Evolutionary conservation across 495 filamentous ascomycete species (phyloP).

Genomic region (Podospora conica): DNA sequence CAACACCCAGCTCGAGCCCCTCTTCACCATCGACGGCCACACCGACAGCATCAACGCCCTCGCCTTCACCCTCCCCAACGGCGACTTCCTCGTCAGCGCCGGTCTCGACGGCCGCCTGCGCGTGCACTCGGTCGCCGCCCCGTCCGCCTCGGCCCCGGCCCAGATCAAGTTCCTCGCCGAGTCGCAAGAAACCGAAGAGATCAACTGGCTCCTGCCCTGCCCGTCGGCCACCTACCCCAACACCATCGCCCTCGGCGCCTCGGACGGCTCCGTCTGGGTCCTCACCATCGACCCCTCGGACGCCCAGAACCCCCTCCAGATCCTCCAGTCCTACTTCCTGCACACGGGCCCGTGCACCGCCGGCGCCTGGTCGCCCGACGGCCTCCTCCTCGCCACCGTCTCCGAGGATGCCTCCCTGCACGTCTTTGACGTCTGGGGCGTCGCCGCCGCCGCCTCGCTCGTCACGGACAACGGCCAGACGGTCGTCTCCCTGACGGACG

Average conservation of each 20-base stretch:
- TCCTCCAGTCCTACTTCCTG: conserved; percentile 84
- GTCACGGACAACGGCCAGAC: conserved; percentile 62
- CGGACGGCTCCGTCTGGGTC: conserved; percentile 94
- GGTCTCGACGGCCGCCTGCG: conserved; percentile 76
- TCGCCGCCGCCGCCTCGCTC: conserved; percentile 68
- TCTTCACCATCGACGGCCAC: conserved; percentile 76
- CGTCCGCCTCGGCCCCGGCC: conserved; percentile 58
- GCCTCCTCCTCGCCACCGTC: conserved; percentile 82
- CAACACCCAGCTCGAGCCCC: conserved; percentile 49
- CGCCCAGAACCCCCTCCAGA: conserved; percentile 52
- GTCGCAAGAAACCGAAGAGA: conserved; percentile 78
- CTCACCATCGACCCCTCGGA: conserved; percentile 70
- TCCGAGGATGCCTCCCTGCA: conserved; percentile 83
- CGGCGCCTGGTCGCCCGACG: conserved; percentile 84
- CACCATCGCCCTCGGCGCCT: conserved; percentile 82
- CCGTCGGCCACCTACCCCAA: conserved; percentile 65
- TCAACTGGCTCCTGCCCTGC: conserved; percentile 83
- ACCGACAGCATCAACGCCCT: conserved; percentile 85
- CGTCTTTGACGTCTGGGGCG: conserved; percentile 88
- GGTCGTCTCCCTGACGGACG: conserved; percentile 71
- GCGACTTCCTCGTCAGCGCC: conserved; percentile 77
- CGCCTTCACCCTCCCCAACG: conserved; percentile 72
- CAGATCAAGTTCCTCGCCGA: conserved; percentile 68
- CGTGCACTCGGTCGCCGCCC: conserved; percentile 59
- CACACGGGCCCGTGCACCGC: conserved; percentile 85